A percentile compares a stretch with the other conserved stretches of the same genome.
Evolutionary conservation across 2,329 filamentous ascomycete genomes (phyloP).

Genomic region (Diplodia scrobiculata): DNA sequence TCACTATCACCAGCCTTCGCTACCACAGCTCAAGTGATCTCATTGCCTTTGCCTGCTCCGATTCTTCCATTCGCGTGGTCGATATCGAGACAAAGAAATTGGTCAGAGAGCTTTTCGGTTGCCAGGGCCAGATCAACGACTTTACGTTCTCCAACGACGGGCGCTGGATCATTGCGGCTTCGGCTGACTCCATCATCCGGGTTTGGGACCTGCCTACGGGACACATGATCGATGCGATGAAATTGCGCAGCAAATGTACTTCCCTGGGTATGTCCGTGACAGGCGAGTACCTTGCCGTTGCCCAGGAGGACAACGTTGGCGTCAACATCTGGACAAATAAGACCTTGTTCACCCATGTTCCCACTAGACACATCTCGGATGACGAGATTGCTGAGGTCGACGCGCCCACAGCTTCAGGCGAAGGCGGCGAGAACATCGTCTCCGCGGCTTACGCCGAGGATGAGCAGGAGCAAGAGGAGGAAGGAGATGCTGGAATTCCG

Average conservation of each 20-base stretch:
- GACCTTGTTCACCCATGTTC: constrained; percentile 83
- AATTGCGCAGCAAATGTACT: constrained; percentile 74
- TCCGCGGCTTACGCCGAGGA: constrained; percentile 72
- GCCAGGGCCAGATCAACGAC: constrained; percentile 43
- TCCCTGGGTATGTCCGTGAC: constrained; percentile 85
- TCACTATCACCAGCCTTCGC: constrained; percentile 71
- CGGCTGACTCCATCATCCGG: constrained; percentile 75
- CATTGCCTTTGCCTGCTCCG: constrained; percentile 84
- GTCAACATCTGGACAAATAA: constrained; percentile 97
- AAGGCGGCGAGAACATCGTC: constrained; percentile 73
- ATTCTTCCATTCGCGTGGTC: constrained; percentile 82
- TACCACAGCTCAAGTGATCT: constrained; percentile 84
- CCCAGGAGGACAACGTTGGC: constrained; percentile 77
- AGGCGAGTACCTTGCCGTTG: constrained; percentile 91
- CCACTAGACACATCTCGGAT: constrained; percentile 81
- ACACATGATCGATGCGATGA: constrained; percentile 90
- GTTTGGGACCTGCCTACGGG: constrained; percentile 96
- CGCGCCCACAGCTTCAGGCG: constrained; percentile 76
- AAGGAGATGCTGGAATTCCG: constrained; percentile 50
- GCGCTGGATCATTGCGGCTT: constrained; percentile 87
- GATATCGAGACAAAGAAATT: constrained; percentile 88
- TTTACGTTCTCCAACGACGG: constrained; percentile 82
- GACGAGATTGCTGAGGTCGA: constrained; percentile 67
- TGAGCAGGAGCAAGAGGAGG: constrained; percentile 51
- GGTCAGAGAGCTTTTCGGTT: constrained; percentile 90